A percentile compares a stretch with the other conserved stretches of the same genome.
Evolutionary conservation across 2,329 filamentous ascomycete species (phyloP).

Genomic region (Dactylellina haptotyla): DNA sequence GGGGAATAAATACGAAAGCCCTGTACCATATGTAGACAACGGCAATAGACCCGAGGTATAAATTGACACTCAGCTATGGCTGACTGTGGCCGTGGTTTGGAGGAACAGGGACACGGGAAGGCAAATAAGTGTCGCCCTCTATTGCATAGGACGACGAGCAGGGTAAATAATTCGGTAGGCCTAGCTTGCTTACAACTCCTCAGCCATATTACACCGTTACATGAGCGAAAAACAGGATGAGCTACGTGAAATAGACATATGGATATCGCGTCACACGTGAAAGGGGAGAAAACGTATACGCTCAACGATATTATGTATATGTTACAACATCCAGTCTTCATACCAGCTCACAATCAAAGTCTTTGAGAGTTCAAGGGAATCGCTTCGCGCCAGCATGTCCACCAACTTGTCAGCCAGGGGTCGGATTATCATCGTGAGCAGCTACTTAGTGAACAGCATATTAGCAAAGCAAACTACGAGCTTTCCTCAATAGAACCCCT

Average conservation of each 20-base stretch:
- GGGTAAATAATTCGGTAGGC: neutral
- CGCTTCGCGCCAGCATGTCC: no score
- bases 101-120: slow-evolving; percentile 15
- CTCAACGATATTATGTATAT: neutral
- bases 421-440: no score
- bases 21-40: slow-evolving; percentile 31
- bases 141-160: slow-evolving; percentile 23
- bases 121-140: slow-evolving; percentile 15
- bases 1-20: neutral
- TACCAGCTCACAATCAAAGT: no score
- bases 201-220: slow-evolving; percentile 1
- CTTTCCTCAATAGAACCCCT: slow-evolving; percentile 33
- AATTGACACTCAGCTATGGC: slow-evolving; percentile 34
- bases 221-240: neutral
- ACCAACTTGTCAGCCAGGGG: no score
- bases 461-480: slow-evolving; percentile 4
- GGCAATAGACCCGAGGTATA: slow-evolving; percentile 30
- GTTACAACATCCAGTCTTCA: neutral
- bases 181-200: no score
- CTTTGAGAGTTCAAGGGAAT: no score
- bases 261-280: neutral
- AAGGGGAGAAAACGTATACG: neutral
- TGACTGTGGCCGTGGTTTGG: no score
- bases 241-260: neutral
- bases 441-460: no score